Base-by-base conservation (phyloP, 164 flowering plant genomes). In the Buxus sempervirens region DNA sequence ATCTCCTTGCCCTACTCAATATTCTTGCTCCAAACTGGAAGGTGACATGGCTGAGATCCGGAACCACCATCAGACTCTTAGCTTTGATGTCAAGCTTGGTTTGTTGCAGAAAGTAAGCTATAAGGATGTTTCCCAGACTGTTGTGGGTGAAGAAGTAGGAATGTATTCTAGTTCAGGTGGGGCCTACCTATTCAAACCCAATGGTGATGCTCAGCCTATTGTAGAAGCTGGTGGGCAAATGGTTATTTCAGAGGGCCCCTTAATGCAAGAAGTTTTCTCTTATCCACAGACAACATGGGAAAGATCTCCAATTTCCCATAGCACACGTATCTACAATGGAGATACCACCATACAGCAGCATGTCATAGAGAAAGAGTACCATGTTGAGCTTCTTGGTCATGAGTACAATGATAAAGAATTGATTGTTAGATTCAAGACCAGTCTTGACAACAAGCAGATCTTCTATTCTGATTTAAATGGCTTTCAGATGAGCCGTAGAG, bases 161-260 rank as follows among this genome's bases (percentile, higher is more conserved):
- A 90, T 96, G 84, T 96, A 96, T 72, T 80, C 97, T n/a, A 91
- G 96, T 77, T 58, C 26, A 10, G 99, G 97, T 79, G 98, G 99
- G 1, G 98, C 99, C 28, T 96, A 96, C 81, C 78, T 93, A 21
- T 96, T 96, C 80, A 90, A 83, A 70, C 99, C 99, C 15, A 73
- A 42, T 67, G 98, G 99, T 62, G 93, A 91, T 63, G 95, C 99
- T 58, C 68, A 80, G 60, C 78, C 98, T 25, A 79, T 96, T 48
- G 63, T 81, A 45, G 69, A 76, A 72, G 68, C 72, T 64, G 86
- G 83, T 72, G 98, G 94, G 51, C 66, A 72, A 24, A 25, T 88
- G 73, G 86, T 89, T 49, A 77, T 89, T 27, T 80, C 87, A 21
- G 89, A 88, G 76, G 99, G 99, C 41, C 82, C 80, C 49, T 63